phyloP scores from a whole-genome alignment of 2,329 filamentous ascomycete genomes.

The Paraphoma chrysanthemicola region DNA sequence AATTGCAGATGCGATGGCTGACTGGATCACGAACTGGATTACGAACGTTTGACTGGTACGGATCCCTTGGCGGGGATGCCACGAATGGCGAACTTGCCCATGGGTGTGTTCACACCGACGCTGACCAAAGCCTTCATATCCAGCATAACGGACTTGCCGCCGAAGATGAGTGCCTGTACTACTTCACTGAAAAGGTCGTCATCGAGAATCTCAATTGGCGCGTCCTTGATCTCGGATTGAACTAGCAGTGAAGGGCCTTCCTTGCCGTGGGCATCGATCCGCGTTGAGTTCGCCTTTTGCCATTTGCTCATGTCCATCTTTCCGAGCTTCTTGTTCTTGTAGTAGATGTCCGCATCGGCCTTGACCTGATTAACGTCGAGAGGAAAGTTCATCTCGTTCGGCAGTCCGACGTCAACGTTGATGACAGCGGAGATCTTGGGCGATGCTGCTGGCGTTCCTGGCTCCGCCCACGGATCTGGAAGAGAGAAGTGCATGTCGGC shows the following conservation, averaged over 20 bases:
- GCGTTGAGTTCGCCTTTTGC: conserved; percentile 84
- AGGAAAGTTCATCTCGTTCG: conserved; percentile 85
- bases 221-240: conserved; percentile 76
- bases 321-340: conserved; percentile 79
- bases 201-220: conserved; percentile 83
- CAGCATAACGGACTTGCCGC: conserved; percentile 71
- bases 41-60: conserved; percentile 94
- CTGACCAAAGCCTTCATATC: conserved; percentile 82
- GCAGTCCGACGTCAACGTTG: conserved; percentile 77
- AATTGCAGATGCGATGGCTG: conserved; percentile 15
- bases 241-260: conserved; percentile 73
- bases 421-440: conserved; percentile 86
- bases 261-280: conserved; percentile 63
- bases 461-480: conserved; percentile 80
- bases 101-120: conserved; percentile 78
- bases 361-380: conserved; percentile 79
- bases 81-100: conserved; percentile 82
- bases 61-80: conserved; percentile 83
- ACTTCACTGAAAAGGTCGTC: conserved; percentile 79
- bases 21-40: conserved; percentile 57
- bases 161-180: conserved; percentile 81
- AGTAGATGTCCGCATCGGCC: conserved; percentile 81
- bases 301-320: conserved; percentile 79
- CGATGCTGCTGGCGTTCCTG: conserved; percentile 72
- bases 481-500: conserved; percentile 85